phyloP scores from a whole-genome alignment of 129 eudicot genomes.

The Tagetes patula region DNA sequence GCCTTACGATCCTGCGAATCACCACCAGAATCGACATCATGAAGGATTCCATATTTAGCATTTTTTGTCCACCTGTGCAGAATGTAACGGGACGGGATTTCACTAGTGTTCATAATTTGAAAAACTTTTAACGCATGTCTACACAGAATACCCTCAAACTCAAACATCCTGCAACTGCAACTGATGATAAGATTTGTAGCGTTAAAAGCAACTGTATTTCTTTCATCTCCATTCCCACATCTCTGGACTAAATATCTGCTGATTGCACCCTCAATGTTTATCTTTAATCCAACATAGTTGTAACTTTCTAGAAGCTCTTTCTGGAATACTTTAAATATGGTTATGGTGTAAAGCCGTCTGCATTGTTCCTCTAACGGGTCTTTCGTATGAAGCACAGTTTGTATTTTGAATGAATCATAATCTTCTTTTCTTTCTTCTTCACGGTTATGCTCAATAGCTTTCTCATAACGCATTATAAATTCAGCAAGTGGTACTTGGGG shows the following conservation, averaged over 20 bases:
- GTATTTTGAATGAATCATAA: conserved; percentile 58
- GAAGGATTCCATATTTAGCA: conserved; percentile 65
- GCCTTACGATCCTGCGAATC: conserved; percentile 63
- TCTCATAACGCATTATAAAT: conserved; percentile 62
- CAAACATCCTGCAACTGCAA: conserved; percentile 88
- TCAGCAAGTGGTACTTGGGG: conserved; percentile 52
- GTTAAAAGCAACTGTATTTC: conserved; percentile 74
- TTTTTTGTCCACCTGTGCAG: conserved; percentile 74
- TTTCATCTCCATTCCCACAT: conserved; percentile 74
- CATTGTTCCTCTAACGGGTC: conserved; percentile 88
- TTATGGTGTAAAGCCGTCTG: conserved; percentile 59
- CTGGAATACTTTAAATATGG: conserved; percentile 69
- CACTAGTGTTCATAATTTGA: conserved; percentile 69
- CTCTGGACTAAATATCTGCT: conserved; percentile 73
- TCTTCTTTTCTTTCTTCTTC: conserved; percentile 83
- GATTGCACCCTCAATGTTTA: conserved; percentile 74
- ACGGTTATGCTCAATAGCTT: conserved; percentile 66
- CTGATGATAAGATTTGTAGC: conserved; percentile 65
- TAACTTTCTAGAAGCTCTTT: conserved; percentile 80
- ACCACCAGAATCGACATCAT: conserved; percentile 66
- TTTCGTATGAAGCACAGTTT: conserved; percentile 68
- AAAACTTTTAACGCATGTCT: conserved; percentile 77
- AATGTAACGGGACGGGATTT: conserved; percentile 76
- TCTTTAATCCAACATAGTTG: conserved; percentile 61
- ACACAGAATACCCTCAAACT: conserved; percentile 77